Percentiles rank a stretch among this genome's conserved stretches.
phyloP scores from a whole-genome alignment of 805 yeast species.

The Phaffomyces thermotolerans region DNA sequence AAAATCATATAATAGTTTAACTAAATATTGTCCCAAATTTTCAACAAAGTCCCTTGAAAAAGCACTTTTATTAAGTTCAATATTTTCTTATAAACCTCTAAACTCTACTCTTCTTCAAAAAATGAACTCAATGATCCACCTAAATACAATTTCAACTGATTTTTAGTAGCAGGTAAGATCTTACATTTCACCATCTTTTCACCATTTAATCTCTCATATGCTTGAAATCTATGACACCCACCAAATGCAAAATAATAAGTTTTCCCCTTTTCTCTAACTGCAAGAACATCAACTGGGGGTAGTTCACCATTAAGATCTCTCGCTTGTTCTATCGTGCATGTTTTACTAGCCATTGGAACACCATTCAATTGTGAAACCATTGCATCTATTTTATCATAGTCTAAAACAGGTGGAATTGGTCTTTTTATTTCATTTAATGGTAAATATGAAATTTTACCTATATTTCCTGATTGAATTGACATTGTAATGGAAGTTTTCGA shows the following conservation, averaged over 20 bases:
- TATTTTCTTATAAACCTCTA: too few relatives aligned
- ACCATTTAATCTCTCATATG: conserved; percentile 53
- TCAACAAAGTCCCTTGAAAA: too few relatives aligned
- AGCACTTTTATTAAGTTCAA: too few relatives aligned
- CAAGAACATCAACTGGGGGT: conserved; percentile 77
- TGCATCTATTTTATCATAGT: conserved; percentile 62
- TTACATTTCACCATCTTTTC: conserved; percentile 58
- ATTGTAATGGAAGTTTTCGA: conserved; percentile 31
- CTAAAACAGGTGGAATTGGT: conserved; percentile 83
- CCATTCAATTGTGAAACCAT: conserved; percentile 72
- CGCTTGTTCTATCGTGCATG: conserved; percentile 42
- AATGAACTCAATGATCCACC: conserved; percentile 57
- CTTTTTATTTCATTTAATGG: conserved; percentile 65
- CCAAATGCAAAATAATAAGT: conserved; percentile 76
- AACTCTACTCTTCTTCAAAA: conserved; percentile 14
- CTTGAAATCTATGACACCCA: conserved; percentile 86
- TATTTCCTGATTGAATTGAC: conserved; percentile 63
- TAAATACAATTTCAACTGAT: conserved; percentile 58
- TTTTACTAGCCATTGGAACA: conserved; percentile 52
- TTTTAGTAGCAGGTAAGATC: conserved; percentile 66
- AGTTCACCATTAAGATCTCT: conserved; percentile 44
- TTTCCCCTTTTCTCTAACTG: conserved; percentile 56
- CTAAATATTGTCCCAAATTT: too few relatives aligned
- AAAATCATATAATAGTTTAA: too few relatives aligned
- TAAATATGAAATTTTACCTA: conserved; percentile 45